These are phyloP conservation scores for Oryza glumipatula DNA, from an alignment of 176 grass and related monocot genomes.

Conservation along the genomic window DNA sequence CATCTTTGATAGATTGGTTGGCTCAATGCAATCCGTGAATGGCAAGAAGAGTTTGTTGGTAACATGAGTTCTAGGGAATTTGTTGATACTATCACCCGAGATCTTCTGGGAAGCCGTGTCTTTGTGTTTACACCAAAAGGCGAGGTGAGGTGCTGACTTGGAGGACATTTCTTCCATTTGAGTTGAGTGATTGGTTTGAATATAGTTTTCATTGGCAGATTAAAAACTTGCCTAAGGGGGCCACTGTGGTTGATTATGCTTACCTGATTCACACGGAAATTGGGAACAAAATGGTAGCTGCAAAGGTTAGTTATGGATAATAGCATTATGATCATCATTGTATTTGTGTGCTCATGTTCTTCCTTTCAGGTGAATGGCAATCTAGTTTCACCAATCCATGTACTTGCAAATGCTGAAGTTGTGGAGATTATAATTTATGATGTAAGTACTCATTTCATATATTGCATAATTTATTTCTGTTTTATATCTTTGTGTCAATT, in stretches of 20 bases:
- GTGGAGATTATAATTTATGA: constrained; percentile 94
- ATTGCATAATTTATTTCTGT: constrained; percentile 36
- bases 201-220: constrained; percentile 54
- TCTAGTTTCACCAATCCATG: constrained; percentile 82
- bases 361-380: constrained; percentile 95
- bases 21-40: constrained; percentile 98
- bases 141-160: constrained; percentile 72
- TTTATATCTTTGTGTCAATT: constrained; percentile 12
- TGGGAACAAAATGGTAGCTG: constrained; percentile 93
- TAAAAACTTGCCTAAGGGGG: constrained; percentile 94
- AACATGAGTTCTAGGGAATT: constrained; percentile 99
- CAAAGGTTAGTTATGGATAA: constrained; percentile 69
- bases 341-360: constrained; percentile 37
- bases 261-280: constrained; percentile 99
- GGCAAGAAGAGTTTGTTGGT: constrained; percentile 99
- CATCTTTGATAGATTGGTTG: constrained; percentile 81
- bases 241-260: constrained; percentile 98
- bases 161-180: neutral
- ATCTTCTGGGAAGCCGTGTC: constrained; percentile 91
- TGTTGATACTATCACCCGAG: constrained; percentile 88
- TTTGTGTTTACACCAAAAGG: constrained; percentile 99
- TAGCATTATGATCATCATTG: constrained; percentile 34
- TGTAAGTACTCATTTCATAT: constrained; percentile 65
- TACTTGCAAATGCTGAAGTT: constrained; percentile 94
- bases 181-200: constrained; percentile 18